Base-by-base conservation (phyloP, 108 stramenopile genomes). In the Fragilaria radians region DNA sequence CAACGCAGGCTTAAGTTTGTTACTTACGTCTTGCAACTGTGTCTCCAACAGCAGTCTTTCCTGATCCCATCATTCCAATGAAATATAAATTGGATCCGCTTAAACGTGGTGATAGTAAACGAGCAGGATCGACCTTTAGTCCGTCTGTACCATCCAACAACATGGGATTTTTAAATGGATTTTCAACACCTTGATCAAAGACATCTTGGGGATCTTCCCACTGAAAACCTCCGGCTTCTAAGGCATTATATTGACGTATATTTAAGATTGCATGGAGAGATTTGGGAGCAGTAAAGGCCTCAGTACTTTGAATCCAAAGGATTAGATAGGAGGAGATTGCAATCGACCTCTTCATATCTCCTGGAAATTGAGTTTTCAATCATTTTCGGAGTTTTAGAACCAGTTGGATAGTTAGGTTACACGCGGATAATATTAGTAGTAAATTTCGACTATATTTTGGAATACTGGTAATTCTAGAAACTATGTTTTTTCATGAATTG, bases 31-130 rank as follows among this genome's bases (percentile, higher is more conserved):
- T 64, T 4, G 88, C 88, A 26, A 95, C 54, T 19, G 61, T 33
- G 32, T 89, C 85, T 22, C 89, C 94, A 4, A 95, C 78, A 23
- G 86, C 63, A 7, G 88, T 71, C 68, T 97, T 97, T 9, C 96
- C 96, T 53, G 69, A 73, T 32, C 96, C 96, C 96, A 97, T 97
- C 90, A 97, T 89, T 14, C 96, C 96, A 26, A 97, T 77, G n/a
- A 97, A 77, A 71, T 95, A 97, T 5, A 97, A 30, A 62, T 93
- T 95, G 29, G 83, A 78, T 28, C 93, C 93, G 22, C 74, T 60
- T 48, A 95, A 66, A 22, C 88, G 73, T 21, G 88, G 88, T 28
- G 76, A 67, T 53, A 93, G 65, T 19, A 93, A 71, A 14, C 92
- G 70, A 5, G 88, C 92, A 0, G 89, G 81, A 62, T 85, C 84